Base-by-base conservation (phyloP, 345 rosid genomes). In the Gynandropsis gynandra region DNA sequence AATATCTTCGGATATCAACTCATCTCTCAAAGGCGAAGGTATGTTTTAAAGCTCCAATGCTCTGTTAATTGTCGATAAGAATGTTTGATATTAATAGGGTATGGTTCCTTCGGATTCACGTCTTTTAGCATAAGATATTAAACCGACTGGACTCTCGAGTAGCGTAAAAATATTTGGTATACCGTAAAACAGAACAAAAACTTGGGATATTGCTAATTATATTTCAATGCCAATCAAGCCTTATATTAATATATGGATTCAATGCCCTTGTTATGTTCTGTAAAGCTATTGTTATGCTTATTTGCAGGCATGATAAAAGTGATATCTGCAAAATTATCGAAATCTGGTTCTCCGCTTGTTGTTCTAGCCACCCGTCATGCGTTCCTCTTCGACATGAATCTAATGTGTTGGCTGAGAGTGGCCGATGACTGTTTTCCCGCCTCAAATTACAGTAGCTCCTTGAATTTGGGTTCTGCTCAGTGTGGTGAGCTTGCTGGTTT, bases 391-490 rank as follows among this genome's bases (percentile, higher is more conserved):
- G 97, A 92, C 67, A 78, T 52, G 71, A 76, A 73, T 78, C 88
- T 92, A 32, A 83, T 66, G 90, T 93, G 97, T 62, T 88, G 99
- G 99, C 72, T 93, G 69, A 80, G 99, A 73, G 94, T 85, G 45
- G 97, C 87, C 19, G 99, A 93, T 65, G 99, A 93, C 66, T 93
- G 97, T 73, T 93, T 93, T 72, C 99, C 99, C 33, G 94, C 97
- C 43, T 93, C 99, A 42, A 93, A 81, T 75, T 93, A 88, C 65
- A 71, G 90, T 18, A 85, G 83, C 75, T 87, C 99, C 54, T 83
- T 89, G 97, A 88, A 76, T 80, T 66, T 88, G 68, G 88, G 97
- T 50, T 81, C 87, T 5, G 59, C 67, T 66, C 96, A 84, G 65
- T 84, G 71, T 34, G 97, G 97, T 4, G 98, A 92, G 85, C 81